phyloP scores from a whole-genome alignment of 2,329 filamentous ascomycete species.

The Plectosphaerella plurivora region DNA sequence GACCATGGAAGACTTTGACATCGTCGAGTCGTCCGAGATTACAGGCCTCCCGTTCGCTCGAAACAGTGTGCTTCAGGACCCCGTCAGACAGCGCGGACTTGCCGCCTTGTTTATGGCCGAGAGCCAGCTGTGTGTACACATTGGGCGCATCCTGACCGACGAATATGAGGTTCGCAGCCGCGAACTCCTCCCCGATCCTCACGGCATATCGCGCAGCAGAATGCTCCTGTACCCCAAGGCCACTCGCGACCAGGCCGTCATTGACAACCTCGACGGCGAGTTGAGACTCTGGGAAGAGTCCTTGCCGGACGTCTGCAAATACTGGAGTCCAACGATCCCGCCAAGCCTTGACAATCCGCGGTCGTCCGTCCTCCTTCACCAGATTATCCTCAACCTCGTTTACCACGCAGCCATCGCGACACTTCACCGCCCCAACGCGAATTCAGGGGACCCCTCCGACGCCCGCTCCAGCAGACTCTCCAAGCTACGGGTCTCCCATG shows the following conservation, averaged over 20 bases:
- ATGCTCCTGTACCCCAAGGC: not conserved
- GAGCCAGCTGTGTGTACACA: not conserved
- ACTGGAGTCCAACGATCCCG: not conserved
- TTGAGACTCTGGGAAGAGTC: not conserved
- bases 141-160: not conserved
- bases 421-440: conserved; percentile 44
- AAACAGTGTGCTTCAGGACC: conserved; percentile 30
- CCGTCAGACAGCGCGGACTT: not conserved
- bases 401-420: not conserved
- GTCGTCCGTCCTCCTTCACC: not conserved
- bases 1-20: conserved; percentile 53
- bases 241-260: not conserved
- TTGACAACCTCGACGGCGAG: not conserved
- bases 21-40: conserved; percentile 39
- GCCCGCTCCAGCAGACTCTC: conserved; percentile 25
- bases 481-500: conserved; percentile 55
- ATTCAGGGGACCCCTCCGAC: not conserved
- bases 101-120: not conserved
- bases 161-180: not conserved
- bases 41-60: not conserved
- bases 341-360: not conserved
- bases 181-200: not conserved
- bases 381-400: not conserved
- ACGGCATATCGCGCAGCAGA: not conserved
- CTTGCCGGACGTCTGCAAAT: not conserved